Conservation (phyloP, 2,329 filamentous ascomycete genomes). For the Aspergillus caelatus region DNA sequence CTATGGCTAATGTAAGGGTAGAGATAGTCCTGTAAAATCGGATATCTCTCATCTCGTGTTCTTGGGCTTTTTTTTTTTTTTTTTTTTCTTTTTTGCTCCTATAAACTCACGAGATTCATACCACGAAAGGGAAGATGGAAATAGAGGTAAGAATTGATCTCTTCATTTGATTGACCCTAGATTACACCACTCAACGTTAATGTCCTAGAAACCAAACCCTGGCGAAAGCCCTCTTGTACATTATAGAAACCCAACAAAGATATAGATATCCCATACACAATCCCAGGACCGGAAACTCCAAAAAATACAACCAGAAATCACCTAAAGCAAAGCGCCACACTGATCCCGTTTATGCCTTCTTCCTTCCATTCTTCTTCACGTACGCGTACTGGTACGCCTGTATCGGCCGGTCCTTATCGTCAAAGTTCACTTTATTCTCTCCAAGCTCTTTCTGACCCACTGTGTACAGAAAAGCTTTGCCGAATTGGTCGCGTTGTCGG, state of each 20-base stretch:
- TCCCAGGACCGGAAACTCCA: neutral
- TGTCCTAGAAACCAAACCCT: neutral
- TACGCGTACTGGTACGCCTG: conserved; percentile 45
- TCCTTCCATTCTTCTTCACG: conserved; percentile 14
- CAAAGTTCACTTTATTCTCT: conserved; percentile 26
- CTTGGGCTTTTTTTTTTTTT: neutral
- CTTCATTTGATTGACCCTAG: neutral
- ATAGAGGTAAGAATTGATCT: neutral
- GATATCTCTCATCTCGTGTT: neutral
- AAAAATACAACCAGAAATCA: neutral
- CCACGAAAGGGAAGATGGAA: neutral
- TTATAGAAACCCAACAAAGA: neutral
- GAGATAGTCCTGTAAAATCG: neutral
- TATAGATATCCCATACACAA: neutral
- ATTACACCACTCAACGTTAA: neutral
- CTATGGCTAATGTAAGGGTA: neutral
- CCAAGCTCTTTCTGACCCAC: conserved; percentile 48
- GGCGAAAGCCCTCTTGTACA: neutral
- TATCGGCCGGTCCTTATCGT: conserved; percentile 27
- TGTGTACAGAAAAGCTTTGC: conserved; percentile 41
- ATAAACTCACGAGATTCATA: neutral
- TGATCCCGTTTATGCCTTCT: neutral
- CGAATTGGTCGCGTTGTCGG: conserved; percentile 45
- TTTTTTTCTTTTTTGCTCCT: neutral
- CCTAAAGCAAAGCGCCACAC: neutral